phyloP scores from a whole-genome alignment of 2,329 filamentous ascomycete species.

The Beauveria sp. region DNA sequence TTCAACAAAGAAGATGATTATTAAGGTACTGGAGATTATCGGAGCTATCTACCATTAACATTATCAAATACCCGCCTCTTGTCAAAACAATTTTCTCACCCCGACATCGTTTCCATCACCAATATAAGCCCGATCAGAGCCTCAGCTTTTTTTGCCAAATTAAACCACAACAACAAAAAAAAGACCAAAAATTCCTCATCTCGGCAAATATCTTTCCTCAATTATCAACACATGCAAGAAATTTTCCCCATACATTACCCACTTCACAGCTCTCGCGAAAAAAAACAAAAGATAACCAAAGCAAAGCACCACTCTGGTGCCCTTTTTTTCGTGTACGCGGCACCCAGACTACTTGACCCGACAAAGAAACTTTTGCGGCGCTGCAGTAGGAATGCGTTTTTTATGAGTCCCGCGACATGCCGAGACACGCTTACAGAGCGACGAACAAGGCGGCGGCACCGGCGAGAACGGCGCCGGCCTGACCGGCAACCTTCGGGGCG shows the following conservation, averaged over 20 bases:
- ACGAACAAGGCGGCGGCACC: not conserved
- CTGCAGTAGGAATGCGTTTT: no score
- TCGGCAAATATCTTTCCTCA: no score
- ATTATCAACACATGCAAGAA: no score
- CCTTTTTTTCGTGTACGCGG: no score
- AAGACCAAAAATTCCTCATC: no score
- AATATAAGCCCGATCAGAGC: no score
- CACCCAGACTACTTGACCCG: no score
- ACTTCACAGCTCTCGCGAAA: no score
- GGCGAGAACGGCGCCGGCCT: not conserved
- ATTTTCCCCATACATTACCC: no score
- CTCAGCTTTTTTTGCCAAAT: not conserved
- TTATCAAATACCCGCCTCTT: constrained; percentile 7
- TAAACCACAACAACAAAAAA: not conserved
- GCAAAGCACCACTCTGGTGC: no score
- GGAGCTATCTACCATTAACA: not conserved
- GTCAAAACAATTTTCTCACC: not conserved
- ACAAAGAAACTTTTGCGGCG: no score
- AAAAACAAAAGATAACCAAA: no score
- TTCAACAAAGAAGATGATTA: not conserved
- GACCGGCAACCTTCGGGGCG: not conserved
- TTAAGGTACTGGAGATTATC: not conserved
- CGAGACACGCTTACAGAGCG: not conserved
- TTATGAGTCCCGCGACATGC: not conserved
- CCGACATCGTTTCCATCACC: not conserved